Conservation (phyloP, 2,329 filamentous ascomycete genomes). For the Colletotrichum tabaci region DNA sequence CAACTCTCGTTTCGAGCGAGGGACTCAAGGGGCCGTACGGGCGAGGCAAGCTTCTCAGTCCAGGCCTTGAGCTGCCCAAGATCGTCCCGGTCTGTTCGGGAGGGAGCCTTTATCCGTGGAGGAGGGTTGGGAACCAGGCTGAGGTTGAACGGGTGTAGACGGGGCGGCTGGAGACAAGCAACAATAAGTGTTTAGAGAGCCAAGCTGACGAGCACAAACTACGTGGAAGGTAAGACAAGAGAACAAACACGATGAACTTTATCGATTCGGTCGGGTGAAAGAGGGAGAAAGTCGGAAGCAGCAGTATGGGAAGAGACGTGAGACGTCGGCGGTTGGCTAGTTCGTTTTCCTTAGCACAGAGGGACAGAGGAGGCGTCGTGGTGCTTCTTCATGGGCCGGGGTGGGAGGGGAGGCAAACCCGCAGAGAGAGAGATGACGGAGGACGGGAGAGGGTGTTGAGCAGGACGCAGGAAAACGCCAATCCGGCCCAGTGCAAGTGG, state of each 20-base stretch:
- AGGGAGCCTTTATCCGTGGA: neutral
- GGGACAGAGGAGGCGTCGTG: neutral
- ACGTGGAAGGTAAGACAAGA: conserved; percentile 10
- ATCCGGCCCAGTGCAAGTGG: conserved; percentile 9
- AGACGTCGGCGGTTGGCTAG: conserved; percentile 21
- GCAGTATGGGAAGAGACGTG: conserved; percentile 35
- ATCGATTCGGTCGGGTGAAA: conserved; percentile 1
- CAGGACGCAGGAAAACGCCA: conserved; percentile 20
- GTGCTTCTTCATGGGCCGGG: conserved; percentile 12
- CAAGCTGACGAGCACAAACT: neutral
- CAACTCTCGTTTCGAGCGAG: neutral
- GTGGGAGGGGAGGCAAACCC: neutral
- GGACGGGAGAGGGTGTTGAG: conserved; percentile 23
- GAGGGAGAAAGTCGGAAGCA: neutral
- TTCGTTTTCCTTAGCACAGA: conserved; percentile 17
- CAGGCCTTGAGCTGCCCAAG: neutral
- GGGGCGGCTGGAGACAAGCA: neutral
- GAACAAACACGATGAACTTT: neutral
- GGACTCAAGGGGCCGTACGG: neutral
- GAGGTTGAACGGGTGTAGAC: neutral
- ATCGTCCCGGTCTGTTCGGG: neutral
- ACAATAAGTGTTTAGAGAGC: neutral
- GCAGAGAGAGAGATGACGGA: conserved; percentile 1
- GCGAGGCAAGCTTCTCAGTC: neutral
- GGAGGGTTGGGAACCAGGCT: neutral